Evolutionary conservation across 768 basidiomycete genomes (phyloP), one percentile per base, ranked within the genome.

Genomic region (Mycena sanguinolenta): DNA sequence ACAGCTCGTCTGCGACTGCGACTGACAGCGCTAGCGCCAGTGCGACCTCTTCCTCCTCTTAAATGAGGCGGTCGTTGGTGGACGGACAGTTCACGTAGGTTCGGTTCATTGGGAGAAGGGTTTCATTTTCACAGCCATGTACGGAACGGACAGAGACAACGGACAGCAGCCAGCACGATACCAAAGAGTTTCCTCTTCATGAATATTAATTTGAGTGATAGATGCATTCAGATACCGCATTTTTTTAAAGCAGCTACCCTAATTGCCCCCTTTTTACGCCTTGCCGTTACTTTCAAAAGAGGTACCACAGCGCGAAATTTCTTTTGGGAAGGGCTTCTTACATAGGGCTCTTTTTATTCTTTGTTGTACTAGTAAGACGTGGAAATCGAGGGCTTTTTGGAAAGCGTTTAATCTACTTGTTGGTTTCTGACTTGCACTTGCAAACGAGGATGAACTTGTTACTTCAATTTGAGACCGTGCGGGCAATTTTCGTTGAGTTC

Each of bases 181-280:
- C 68, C 69, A 72, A 34, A 57, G 38, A 23, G 27, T 61, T 52
- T 36, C 52, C 53, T 39, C 34, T 64, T 65, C 44, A 63, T 66
- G 69, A 66, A 54, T 25, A 57, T 65, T 64, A 64, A 67, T 67
- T 59, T 71, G 73, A 69, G 66, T 70, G 70, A 70, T 76, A 71
- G 69, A 74, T 73, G 72, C 73, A 70, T 52, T 50, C 74, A 69
- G 63, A 63, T 73, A 44, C 49, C 73, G 70, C 69, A 71, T 74
- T 66, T 70, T 66, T 58, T 27, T 59, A 58, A 55, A 64, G 60
- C 64, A 65, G 63, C 60, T 69, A 60, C 63, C 59, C 23, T 69
- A 57, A 61, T 60, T 57, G 59, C 66, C 62, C 46, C 14, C 28
- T 70, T 38, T 44, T 68, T 63, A 49, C 44, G 23, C 28, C 28